Conservation (phyloP, 805 yeast genomes). For the Wickerhamiella domercqiae region DNA sequence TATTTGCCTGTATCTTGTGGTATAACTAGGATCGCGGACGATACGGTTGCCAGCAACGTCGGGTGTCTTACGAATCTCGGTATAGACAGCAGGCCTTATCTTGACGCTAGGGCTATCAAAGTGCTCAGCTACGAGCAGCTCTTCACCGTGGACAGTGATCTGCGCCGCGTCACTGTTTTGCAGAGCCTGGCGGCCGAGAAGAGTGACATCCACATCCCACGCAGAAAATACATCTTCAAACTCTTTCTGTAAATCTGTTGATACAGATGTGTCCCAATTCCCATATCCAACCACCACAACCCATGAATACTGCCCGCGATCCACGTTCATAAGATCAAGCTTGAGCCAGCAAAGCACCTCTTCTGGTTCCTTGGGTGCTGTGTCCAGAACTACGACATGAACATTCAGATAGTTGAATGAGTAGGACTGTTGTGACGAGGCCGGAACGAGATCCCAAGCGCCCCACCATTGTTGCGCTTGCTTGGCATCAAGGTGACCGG, state of each 20-base stretch:
- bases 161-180: too few relatives aligned
- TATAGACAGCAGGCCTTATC: too few relatives aligned
- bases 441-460: background rate
- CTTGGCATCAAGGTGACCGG: background rate
- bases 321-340: slow-evolving; percentile 1
- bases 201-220: background rate
- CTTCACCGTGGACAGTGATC: too few relatives aligned
- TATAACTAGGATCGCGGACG: too few relatives aligned
- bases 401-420: background rate
- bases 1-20: too few relatives aligned
- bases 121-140: too few relatives aligned
- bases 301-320: background rate
- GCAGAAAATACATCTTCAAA: background rate
- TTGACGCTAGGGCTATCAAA: too few relatives aligned
- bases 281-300: slow-evolving; percentile 1
- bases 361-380: background rate
- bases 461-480: background rate
- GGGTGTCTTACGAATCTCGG: too few relatives aligned
- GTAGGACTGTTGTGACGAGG: background rate
- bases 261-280: background rate
- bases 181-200: too few relatives aligned
- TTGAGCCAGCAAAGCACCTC: slow-evolving; percentile 2
- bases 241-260: background rate
- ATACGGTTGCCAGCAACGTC: too few relatives aligned
- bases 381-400: slow-evolving; percentile 1